Evolutionary conservation across 176 grass and related monocot genomes (phyloP), one percentile per base, ranked within the genome.

Genomic region (Zoysia japonica): DNA sequence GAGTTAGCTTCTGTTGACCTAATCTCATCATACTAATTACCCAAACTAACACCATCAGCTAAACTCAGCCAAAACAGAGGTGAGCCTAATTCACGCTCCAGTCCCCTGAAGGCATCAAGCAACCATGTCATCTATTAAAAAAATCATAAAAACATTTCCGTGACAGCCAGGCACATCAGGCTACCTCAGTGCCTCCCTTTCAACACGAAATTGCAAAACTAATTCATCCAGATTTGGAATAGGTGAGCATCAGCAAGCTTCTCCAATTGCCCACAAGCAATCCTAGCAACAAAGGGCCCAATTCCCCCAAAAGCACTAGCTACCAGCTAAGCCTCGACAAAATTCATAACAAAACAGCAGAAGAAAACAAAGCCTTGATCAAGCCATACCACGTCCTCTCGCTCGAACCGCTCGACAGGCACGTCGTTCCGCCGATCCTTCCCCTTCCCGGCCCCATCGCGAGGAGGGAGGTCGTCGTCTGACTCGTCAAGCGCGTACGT

Each of bases 401-500:
- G 91, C 88, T 90, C 83, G 54, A 85, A 83, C 76, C 80, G 90
- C 72, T 93, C 90, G 12, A 83, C 28, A 5, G 82, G 88, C 38
- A 66, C 79, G 63, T 95, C 92, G 36, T 85, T 72, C 3, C 89
- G 76, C 39, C 83, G 77, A 83, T 92, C 89, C 76, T 76, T 86
- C 40, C 80, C 86, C 77, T 82, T 89, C 14, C 80, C 70, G 51
- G 7, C 56, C 15, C 71, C 83, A 28, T 68, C 76, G 60, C 73
- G 79, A 14, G 80, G 80, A 63, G 76, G 88, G 15, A 93, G 81
- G 10, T 99, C 96, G 44, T 99, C 96, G 68, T 99, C 96, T 4
- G 92, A 99, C 48, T 93, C 96, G 47, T 99, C 96, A 0, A 96
- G 82, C 53, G 28, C 84, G 80, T 99, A 99, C 56, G 86, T 79